Evolutionary conservation across 345 rosid genomes (phyloP), one percentile per base, ranked within the genome.

Genomic region (Excoecaria agallocha): DNA sequence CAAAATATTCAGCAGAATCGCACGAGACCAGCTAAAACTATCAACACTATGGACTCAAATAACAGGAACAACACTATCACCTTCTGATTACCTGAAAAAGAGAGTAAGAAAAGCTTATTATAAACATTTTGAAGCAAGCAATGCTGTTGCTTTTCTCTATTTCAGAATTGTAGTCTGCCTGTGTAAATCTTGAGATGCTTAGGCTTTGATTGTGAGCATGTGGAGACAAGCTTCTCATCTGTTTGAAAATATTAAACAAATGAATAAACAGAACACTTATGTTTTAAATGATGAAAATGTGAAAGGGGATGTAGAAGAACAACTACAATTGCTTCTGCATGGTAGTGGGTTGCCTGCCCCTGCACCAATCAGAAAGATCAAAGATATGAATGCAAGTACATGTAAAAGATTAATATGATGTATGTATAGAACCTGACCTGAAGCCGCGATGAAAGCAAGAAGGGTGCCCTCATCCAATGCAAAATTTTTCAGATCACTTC

Each of bases 1-100:
- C 98, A 92, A 73, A 94, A 94, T 72, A 85, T 68, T 70, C 89
- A 88, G 80, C 98, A 92, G 79, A 92, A 91, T 71, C 90, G 80
- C 69, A 92, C 90, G 6, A 87, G 84, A 60, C 73, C 86, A 17
- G 87, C 90, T 49, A 92, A 82, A 69, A 81, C 73, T 55, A 94
- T 57, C 80, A 94, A 74, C 65, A 87, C 43, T 1, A 82, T 79
- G 63, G 93, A 85, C 82, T 92, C 94, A 5, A 92, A 85, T 63
- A 89, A 76, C 77, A 91, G 80, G 82, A 94, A 91, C 82, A 87
- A 46, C 56, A 89, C 22, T 54, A 85, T 79, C 41, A 68, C 71
- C 82, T 84, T 84, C 75, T 83, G 87, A 37, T 86, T 84, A 39
- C 93, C 98, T 92, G 79, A 48, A 80, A 77, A 45, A 70, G 3